Evolutionary conservation across 345 rosid species (phyloP).

Genomic region (Melaleuca alternifolia): DNA sequence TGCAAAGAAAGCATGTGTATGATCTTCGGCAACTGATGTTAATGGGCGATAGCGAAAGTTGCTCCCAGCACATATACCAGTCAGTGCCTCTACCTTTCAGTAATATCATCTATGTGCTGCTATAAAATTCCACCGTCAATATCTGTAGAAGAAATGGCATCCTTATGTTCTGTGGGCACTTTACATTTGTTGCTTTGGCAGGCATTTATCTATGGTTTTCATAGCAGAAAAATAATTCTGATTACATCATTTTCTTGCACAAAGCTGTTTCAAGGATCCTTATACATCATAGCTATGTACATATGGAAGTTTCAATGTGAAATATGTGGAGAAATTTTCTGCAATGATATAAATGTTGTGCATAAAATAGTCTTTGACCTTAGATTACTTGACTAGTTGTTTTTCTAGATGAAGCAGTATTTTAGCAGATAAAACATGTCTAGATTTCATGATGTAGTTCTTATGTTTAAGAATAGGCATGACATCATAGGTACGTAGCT

Average conservation of each 20-base stretch:
- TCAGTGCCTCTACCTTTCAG: constrained; percentile 22
- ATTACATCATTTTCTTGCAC: not conserved
- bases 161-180: not conserved
- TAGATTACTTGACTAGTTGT: not conserved
- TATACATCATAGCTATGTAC: not conserved
- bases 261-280: not conserved
- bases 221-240: not conserved
- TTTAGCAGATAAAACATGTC: not conserved
- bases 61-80: constrained; percentile 77
- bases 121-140: not conserved
- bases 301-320: not conserved
- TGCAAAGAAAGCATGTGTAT: constrained; percentile 95
- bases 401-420: not conserved
- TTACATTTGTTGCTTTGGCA: not conserved
- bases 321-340: not conserved
- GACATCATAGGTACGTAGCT: not conserved
- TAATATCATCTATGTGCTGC: not conserved
- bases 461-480: not conserved
- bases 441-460: not conserved
- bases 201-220: not conserved
- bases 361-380: not conserved
- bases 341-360: not conserved
- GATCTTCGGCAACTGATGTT: constrained; percentile 75
- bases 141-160: not conserved
- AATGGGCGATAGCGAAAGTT: constrained; percentile 76